Evolutionary conservation across 768 basidiomycete species (phyloP), one percentile per base, ranked within the genome.

Genomic region (Lyophyllum decastes): DNA sequence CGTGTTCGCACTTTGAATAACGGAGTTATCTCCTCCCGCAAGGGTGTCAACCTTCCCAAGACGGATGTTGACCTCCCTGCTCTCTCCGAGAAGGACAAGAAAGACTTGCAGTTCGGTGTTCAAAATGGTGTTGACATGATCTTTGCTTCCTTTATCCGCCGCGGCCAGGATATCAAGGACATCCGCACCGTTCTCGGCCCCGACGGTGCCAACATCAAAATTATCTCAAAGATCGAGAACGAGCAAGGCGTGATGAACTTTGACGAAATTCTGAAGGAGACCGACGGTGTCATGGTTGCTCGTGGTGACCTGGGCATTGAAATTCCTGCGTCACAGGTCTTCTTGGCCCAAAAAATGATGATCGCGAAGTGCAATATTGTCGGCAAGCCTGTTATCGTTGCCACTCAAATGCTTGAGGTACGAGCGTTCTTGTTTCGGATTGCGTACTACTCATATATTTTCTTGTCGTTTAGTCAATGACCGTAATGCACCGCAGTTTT

Each of bases 341-440:
- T 99, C 84, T 81, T 98, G 67, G 97, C 97, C 8, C 97, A 99
- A 74, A 99, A 99, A 81, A 98, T 98, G 96, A 99, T 99, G 95
- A 99, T 98, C 66, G 87, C 96, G 58, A 98, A 98, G 80, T 97
- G 95, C 79, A 98, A 97, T 81, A 91, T 96, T 68, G 88, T 85
- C 54, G 97, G 97, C 66, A 99, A 99, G 81, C 95, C 97, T 41
- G 92, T 93, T 68, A 98, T 99, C 71, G 95, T 97, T 60, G 97
- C 97, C 10, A 99, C 97, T 14, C 96, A 99, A 75, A 99, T 99
- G 96, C 88, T 99, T 64, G 96, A 98, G 83, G 91, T 90, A 60
- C 58, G 78, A 66, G 26, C 38, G 21, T 49, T 40, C 22, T 30
- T 33, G 19, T 40, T 54, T 41, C 14, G 49, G 24, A 12, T 41